Evolutionary conservation across 176 grass and related monocot genomes (phyloP).

Genomic region (Oryza meridionalis): DNA sequence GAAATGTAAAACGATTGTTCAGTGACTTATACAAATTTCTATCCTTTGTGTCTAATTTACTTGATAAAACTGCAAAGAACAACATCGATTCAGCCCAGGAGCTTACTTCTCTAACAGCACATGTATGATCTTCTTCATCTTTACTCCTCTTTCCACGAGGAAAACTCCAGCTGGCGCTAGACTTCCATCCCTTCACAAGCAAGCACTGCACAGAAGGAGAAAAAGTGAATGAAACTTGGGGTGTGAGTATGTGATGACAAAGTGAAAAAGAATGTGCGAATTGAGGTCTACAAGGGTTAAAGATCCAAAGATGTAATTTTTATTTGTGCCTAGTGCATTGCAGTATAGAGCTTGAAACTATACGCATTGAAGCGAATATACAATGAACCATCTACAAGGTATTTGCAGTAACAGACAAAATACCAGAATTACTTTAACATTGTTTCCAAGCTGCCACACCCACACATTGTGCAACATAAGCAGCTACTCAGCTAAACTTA

Average conservation of each 20-base stretch:
- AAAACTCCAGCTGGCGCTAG: constrained; percentile 94
- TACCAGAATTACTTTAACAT: neutral
- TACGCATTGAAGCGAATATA: neutral
- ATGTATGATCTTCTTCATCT: constrained; percentile 93
- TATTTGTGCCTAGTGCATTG: neutral
- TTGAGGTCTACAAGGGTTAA: neutral
- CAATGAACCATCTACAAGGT: constrained; percentile 12
- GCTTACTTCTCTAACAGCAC: constrained; percentile 94
- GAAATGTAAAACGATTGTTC: neutral
- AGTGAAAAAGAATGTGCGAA: neutral
- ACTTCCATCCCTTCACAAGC: constrained; percentile 97
- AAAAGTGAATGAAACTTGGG: constrained; percentile 10
- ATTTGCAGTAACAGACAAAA: neutral
- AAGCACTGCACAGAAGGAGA: constrained; percentile 64
- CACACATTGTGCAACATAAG: neutral
- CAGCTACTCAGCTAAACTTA: constrained; percentile 11
- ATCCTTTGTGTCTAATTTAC: neutral
- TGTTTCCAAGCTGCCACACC: neutral
- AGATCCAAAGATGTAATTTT: neutral
- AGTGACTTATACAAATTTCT: neutral
- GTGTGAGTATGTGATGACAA: neutral
- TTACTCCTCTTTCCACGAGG: constrained; percentile 97
- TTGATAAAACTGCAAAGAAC: constrained; percentile 7
- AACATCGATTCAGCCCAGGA: constrained; percentile 21
- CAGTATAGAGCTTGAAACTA: neutral